Base-by-base conservation (phyloP, 345 rosid species). In the Draba incana region DNA sequence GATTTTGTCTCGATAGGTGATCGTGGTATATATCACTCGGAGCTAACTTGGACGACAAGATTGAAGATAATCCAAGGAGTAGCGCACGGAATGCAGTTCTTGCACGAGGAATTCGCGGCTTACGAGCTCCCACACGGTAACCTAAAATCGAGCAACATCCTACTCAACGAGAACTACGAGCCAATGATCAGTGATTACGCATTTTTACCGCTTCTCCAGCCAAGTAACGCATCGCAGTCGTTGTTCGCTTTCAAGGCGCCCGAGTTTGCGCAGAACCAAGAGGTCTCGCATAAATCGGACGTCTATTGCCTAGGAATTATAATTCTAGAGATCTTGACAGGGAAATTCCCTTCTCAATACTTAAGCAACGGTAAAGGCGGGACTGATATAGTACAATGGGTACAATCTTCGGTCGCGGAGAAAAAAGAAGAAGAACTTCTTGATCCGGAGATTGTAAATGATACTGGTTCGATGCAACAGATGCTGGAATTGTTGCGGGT, bases 141-240 rank as follows among this genome's bases (percentile, higher is more conserved):
- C 68, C 90, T 93, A 62, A 93, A 90, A 71, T 90, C 97, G 7
- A 88, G 97, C 82, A 90, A 93, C 33, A 72, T 93, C 31, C 84
- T 93, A 24, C 69, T 93, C 20, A 62, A 66, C 0, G 76, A 75
- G 11, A 73, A 77, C 50, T 84, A 82, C 30, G 89, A 85, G 24
- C 89, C 98, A 8, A 24, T 84, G 50, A 74, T 90, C 20, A 77
- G 75, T 5, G 98, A 93, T 76, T 88, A 80, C 46, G 93, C 94
- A 4, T 85, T 87, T 60, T 63, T 77, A 66, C 85, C 92, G 4
- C 69, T 93, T 13, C 65, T 78, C 51, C 78, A 76, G 54, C 51
- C 75, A 13, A 16, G 25, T 37, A 74, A 68, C 42, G 85, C 67
- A 15, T 28, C 81, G 1, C 85, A 84, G 41, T 72, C 81, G 14